These are phyloP conservation scores for Lizonia empirigonia DNA, from an alignment of 2,329 filamentous ascomycete species.

Conservation along the genomic window DNA sequence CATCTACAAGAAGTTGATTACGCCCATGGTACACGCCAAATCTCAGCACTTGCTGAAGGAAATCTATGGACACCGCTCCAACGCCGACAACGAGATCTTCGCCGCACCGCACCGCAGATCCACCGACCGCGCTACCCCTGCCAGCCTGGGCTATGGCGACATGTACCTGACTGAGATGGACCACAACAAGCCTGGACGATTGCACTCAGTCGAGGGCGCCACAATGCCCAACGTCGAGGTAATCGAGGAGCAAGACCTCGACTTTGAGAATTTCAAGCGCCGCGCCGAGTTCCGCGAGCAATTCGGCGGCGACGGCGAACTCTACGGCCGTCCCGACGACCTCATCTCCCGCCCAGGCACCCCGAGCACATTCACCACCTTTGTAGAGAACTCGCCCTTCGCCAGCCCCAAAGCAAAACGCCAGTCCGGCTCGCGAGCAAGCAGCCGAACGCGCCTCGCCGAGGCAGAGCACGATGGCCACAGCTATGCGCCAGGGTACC, in stretches of 20 bases:
- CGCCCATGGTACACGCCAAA: constrained; percentile 89
- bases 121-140: constrained; percentile 50
- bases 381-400: constrained; percentile 29
- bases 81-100: constrained; percentile 54
- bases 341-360: constrained; percentile 51
- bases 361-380: constrained; percentile 37
- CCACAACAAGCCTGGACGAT: constrained; percentile 59
- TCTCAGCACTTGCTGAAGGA: constrained; percentile 82
- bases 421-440: constrained; percentile 20
- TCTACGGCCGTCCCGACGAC: constrained; percentile 64
- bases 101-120: constrained; percentile 31
- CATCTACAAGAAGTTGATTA: constrained; percentile 67
- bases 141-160: constrained; percentile 74
- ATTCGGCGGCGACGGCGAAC: constrained; percentile 71
- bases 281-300: constrained; percentile 84
- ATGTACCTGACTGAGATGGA: constrained; percentile 80
- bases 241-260: constrained; percentile 81
- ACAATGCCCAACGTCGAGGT: constrained; percentile 73
- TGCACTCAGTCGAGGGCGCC: neutral
- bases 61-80: constrained; percentile 79
- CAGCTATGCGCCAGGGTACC: constrained; percentile 35
- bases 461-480: constrained; percentile 30
- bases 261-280: constrained; percentile 91
- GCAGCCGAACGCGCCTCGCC: constrained; percentile 30
- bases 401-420: constrained; percentile 8